Base-by-base conservation (phyloP, 2,329 filamentous ascomycete genomes). In the Samsoniella hepiali region DNA sequence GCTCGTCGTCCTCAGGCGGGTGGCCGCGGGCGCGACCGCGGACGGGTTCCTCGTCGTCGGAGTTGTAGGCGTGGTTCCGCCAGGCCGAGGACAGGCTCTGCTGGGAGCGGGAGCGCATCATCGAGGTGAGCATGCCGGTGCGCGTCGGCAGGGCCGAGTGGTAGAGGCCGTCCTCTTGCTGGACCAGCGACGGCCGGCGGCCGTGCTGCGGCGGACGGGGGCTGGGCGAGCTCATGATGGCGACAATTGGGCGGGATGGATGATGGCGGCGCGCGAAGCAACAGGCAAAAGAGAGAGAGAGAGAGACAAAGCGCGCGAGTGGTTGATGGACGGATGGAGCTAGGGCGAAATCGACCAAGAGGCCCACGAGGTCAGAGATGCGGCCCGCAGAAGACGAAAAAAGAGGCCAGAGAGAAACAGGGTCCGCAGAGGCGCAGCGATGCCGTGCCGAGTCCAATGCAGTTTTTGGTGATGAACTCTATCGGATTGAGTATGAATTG, bases 1-100 rank as follows among this genome's bases (percentile, higher is more conserved):
- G 76, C 34, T 79, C 78, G 49, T 84, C 81, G 34, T 80, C 77
- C 51, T 77, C 75, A 36, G 74, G 73, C 5, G 67, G 60, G 40
- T 63, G 59, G 32, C 63, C 67, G 58, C 68, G 45, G 40, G 66
- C 63, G 67, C 66, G 63, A 15, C 50, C 63, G 8, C 63, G 32
- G 29, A 59, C 47, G n/a, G 57, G 44, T 29, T 65, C 64, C 15
- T 67, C 67, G n/a, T 68, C 68, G 29, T 68, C 67, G 27, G 66
- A 68, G 44, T 62, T n/a, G n/a, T 64, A 64, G 36, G 63, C n/a
- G 51, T 63, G 29, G 5, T 36, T 40, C 17, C 54, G 58, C 53
- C 63, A 75, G 64, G 67, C 69, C 74, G 63, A 72, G 70, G 49
- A 68, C 17, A 71, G 68, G 64, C 71, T 74, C 65, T 76, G 73